phyloP scores from a whole-genome alignment of 108 stramenopile genomes.

The Pseudonitzschia multiseries region DNA sequence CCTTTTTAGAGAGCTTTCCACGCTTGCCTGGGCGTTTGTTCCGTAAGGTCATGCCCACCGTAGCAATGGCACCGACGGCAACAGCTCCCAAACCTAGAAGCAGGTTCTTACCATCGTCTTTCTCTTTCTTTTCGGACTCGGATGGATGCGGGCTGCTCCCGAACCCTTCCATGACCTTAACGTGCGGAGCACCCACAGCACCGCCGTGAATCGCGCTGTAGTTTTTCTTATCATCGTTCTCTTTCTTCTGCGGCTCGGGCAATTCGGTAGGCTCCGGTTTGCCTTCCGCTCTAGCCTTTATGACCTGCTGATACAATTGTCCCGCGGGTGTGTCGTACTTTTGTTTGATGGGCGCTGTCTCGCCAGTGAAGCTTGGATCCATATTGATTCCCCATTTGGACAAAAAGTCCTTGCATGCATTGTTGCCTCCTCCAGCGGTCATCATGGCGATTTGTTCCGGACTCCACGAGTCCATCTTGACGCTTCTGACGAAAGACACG shows the following conservation, averaged over 20 bases:
- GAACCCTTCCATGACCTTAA: constrained; percentile 37
- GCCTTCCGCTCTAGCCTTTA: constrained; percentile 45
- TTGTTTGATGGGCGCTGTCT: constrained; percentile 9
- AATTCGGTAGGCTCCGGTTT: constrained; percentile 45
- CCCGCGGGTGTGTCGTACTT: constrained; percentile 37
- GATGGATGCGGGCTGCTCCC: constrained; percentile 31
- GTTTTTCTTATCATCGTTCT: not conserved
- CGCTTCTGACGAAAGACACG: constrained; percentile 38
- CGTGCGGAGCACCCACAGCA: not conserved
- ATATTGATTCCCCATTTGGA: constrained; percentile 15
- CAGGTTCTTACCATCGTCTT: not conserved
- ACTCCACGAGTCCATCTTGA: constrained; percentile 42
- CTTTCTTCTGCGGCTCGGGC: not conserved
- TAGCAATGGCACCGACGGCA: not conserved
- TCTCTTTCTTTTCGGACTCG: not conserved
- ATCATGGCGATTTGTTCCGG: constrained; percentile 27
- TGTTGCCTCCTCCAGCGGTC: constrained; percentile 33
- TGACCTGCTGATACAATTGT: constrained; percentile 36
- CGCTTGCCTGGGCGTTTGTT: not conserved
- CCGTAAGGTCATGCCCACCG: not conserved
- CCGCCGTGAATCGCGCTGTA: not conserved
- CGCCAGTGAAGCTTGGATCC: not conserved
- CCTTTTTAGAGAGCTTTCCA: not conserved
- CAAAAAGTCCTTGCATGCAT: constrained; percentile 21
- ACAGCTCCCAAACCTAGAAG: not conserved